A percentile compares a stretch with the other conserved stretches of the same genome.
phyloP scores from a whole-genome alignment of 805 yeast genomes.

The Grigorovia transvaalensis region DNA sequence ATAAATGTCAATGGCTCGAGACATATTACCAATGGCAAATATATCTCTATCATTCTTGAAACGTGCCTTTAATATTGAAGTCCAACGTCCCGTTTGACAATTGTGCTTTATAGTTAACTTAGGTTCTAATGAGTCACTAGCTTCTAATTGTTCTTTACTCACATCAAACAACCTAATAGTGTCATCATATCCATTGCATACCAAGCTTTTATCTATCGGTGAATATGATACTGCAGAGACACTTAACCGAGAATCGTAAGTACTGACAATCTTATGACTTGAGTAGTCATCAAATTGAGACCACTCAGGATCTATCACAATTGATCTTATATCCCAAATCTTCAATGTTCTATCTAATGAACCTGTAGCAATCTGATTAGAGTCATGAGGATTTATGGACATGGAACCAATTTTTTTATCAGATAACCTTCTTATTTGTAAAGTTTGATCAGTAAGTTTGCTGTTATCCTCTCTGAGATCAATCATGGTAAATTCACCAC shows the following conservation, averaged over 20 bases:
- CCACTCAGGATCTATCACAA: conserved; percentile 39
- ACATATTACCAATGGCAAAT: conserved; percentile 91
- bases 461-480: conserved; percentile 48
- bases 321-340: conserved; percentile 74
- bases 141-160: conserved; percentile 18
- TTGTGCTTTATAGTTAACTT: conserved; percentile 64
- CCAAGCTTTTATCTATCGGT: conserved; percentile 51
- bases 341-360: conserved; percentile 79
- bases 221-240: conserved; percentile 78
- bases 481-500: conserved; percentile 68
- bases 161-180: conserved; percentile 64
- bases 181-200: conserved; percentile 91
- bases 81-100: conserved; percentile 97
- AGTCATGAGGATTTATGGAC: conserved; percentile 57
- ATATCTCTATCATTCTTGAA: conserved; percentile 75
- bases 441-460: conserved; percentile 2
- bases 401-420: conserved; percentile 93
- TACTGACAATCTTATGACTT: conserved; percentile 35
- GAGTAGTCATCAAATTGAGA: conserved; percentile 42
- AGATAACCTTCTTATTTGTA: conserved; percentile 49
- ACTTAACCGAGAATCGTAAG: conserved; percentile 65
- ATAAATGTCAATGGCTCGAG: conserved; percentile 73
- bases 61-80: conserved; percentile 74
- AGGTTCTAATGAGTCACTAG: conserved; percentile 40
- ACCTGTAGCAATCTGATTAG: conserved; percentile 69